These are phyloP conservation scores for Sungouiella thailandica DNA, from an alignment of 805 yeast species.

Conservation along the genomic window DNA sequence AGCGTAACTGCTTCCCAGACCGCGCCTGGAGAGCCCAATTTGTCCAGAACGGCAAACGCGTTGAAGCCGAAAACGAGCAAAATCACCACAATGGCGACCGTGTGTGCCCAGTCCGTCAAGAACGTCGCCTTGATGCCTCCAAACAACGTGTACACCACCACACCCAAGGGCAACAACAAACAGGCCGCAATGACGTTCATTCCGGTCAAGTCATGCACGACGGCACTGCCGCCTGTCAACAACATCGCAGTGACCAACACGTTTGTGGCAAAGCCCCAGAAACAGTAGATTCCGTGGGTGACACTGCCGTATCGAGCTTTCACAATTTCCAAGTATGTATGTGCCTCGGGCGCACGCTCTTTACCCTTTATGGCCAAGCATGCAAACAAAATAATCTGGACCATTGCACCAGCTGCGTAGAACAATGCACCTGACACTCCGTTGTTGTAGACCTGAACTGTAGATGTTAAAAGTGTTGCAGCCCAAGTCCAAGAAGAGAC, in stretches of 20 bases:
- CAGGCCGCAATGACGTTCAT: constrained; percentile 78
- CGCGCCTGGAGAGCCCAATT: constrained; percentile 75
- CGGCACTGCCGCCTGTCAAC: constrained; percentile 85
- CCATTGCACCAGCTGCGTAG: constrained; percentile 90
- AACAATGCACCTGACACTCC: constrained; percentile 81
- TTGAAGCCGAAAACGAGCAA: constrained; percentile 78
- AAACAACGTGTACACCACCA: constrained; percentile 41
- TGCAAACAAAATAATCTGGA: constrained; percentile 82
- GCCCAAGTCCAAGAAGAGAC: constrained; percentile 87
- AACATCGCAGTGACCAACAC: constrained; percentile 90
- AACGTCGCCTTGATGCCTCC: constrained; percentile 45
- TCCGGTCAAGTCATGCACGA: constrained; percentile 76
- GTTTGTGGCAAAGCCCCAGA: constrained; percentile 84
- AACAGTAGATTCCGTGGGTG: constrained; percentile 66
- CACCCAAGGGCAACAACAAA: constrained; percentile 77
- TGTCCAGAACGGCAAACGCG: constrained; percentile 63
- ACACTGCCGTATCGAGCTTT: constrained; percentile 73
- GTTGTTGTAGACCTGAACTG: constrained; percentile 68
- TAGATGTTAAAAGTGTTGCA: constrained; percentile 63
- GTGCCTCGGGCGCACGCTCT: constrained; percentile 86
- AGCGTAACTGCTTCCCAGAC: constrained; percentile 71
- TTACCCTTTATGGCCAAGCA: constrained; percentile 85
- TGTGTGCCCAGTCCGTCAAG: constrained; percentile 41
- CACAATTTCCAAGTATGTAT: constrained; percentile 83
- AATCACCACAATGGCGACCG: constrained; percentile 63